Conservation (phyloP, 306 rosid species). For the Lagenaria siceraria region DNA sequence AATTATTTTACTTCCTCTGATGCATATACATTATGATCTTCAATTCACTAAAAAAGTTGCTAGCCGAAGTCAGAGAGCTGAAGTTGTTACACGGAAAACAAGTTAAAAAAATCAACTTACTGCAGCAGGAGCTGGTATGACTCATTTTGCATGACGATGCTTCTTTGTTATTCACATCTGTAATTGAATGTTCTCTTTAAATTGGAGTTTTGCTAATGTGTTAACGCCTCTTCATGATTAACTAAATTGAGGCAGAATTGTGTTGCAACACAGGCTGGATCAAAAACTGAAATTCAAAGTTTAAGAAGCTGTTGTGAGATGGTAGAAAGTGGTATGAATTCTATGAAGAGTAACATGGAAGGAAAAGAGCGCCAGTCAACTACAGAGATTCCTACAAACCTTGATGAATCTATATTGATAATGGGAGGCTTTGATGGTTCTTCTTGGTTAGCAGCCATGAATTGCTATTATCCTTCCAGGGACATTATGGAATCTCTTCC, state of each 20-base stretch:
- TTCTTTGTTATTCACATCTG: neutral
- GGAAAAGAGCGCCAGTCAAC: neutral
- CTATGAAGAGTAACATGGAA: neutral
- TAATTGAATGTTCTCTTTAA: neutral
- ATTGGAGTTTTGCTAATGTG: neutral
- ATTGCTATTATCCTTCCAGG: constrained; percentile 19
- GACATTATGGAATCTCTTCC: constrained; percentile 20
- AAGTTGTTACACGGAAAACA: constrained; percentile 20
- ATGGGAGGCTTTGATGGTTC: constrained; percentile 37
- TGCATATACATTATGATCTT: neutral
- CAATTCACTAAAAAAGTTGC: constrained; percentile 8
- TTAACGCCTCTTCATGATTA: neutral
- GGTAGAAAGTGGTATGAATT: constrained; percentile 5
- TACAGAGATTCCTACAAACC: neutral
- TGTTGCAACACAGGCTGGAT: constrained; percentile 23
- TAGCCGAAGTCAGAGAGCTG: constrained; percentile 24
- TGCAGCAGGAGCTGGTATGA: constrained; percentile 40
- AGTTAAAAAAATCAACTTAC: constrained; percentile 15
- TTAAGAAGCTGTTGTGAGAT: constrained; percentile 17
- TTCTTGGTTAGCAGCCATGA: constrained; percentile 15
- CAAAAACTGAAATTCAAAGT: constrained; percentile 19
- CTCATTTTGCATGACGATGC: neutral
- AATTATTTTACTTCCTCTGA: neutral
- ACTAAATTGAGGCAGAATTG: neutral
- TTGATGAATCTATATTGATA: constrained; percentile 23